Base-by-base conservation (phyloP, 2,329 filamentous ascomycete species). In the Ascomycota sp. region DNA sequence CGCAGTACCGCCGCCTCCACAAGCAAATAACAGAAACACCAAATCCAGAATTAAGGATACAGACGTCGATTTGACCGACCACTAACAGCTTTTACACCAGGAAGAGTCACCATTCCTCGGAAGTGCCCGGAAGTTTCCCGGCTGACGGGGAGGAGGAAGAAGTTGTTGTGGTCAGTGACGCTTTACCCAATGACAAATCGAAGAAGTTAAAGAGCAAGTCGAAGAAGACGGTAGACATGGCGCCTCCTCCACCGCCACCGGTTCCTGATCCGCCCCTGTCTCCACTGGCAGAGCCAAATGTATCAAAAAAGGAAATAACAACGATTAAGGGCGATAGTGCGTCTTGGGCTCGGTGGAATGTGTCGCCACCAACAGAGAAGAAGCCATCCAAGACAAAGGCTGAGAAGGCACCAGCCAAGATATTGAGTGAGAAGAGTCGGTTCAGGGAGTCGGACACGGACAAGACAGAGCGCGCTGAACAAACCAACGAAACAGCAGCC, bases 311-410 rank as follows among this genome's bases (percentile, higher is more conserved):
- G 47, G 79, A 91, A 37, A 75, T 82, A 10, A 57, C 76, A 20
- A 81, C 75, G 44, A 69, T 83, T 37, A 78, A 71, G 40, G 77
- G 80, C 33, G 74, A 77, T 34, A 63, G 62, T 23, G 60, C 67
- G 9, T 71, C 76, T 20, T 89, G 82, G 81, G 75, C 73, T 23
- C 70, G 72, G 47, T 86, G 77, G 77, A 69, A 66, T 12, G 63
- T 70, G 15, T 37, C 66, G 3, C 47, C 56, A 12, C 46, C 40
- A 24, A 51, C 50, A 32, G 45, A 46, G 30, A 69, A 68, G 40
- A 63, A 57, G 36, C 69, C 71, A 7, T 69, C 72, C 1, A 76
- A 67, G 43, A 72, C 74, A 32, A 71, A 66, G 35, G 69, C 73
- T 8, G 75, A 81, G 32, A 71, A 71, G 40, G 61, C 43, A 5